Conservation (phyloP, 2,329 filamentous ascomycete genomes). For the Trichocomaceae sp. region DNA sequence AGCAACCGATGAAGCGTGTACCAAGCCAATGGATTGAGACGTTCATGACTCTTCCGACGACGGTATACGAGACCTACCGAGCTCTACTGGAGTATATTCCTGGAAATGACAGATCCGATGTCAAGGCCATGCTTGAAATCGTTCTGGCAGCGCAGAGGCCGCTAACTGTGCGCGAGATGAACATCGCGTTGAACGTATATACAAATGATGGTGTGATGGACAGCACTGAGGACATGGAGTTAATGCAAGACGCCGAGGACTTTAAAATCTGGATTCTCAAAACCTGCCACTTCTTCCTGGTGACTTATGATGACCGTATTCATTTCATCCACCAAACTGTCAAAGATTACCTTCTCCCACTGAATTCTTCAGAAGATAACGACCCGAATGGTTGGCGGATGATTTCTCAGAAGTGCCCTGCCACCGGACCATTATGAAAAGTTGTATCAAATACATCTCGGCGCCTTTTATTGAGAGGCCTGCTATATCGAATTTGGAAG, state of each 20-base stretch:
- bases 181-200: background rate
- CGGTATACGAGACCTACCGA: background rate
- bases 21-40: background rate
- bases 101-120: background rate
- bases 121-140: background rate
- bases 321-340: background rate
- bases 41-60: background rate
- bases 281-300: background rate
- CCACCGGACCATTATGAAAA: background rate
- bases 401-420: background rate
- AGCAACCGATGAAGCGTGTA: background rate
- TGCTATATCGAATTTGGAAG: too few relatives aligned
- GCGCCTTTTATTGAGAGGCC: too few relatives aligned
- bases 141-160: background rate
- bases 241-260: background rate
- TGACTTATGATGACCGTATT: background rate
- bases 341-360: background rate
- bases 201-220: background rate
- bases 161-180: background rate
- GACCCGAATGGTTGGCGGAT: background rate
- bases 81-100: background rate
- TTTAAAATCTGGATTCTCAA: background rate
- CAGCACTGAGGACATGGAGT: background rate
- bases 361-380: background rate
- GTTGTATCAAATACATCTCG: background rate